Evolutionary conservation across 495 filamentous ascomycete genomes (phyloP).

Genomic region (Aspergillus egyptiacus): DNA sequence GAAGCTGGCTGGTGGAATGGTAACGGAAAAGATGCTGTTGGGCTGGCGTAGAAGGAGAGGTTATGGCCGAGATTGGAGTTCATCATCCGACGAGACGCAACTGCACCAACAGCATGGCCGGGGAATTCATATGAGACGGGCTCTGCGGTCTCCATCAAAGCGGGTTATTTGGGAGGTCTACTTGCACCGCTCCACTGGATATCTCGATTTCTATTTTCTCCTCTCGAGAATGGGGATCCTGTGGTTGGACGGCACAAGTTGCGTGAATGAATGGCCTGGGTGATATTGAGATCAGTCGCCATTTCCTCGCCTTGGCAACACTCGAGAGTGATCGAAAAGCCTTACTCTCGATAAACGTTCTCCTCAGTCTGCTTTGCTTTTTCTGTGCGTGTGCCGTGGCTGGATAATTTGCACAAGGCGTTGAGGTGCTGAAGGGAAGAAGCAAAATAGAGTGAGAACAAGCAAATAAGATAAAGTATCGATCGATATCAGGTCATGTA

Average conservation of each 20-base stretch:
- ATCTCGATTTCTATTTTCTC: slow-evolving; percentile 1
- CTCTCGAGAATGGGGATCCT: neutral
- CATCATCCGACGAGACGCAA: slow-evolving; percentile 36
- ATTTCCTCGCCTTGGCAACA: neutral
- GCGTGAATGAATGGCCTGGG: neutral
- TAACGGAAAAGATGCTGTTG: slow-evolving; percentile 31
- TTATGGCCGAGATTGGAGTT: slow-evolving; percentile 29
- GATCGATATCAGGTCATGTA: slow-evolving; percentile 7
- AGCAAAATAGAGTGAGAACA: slow-evolving; percentile 13
- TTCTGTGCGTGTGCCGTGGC: slow-evolving; percentile 2
- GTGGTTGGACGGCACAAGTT: neutral
- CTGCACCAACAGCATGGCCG: slow-evolving; percentile 33
- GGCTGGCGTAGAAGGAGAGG: slow-evolving; percentile 37
- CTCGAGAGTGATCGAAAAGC: neutral
- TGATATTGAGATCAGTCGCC: slow-evolving; percentile 1
- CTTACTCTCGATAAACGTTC: slow-evolving; percentile 2
- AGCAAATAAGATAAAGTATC: slow-evolving; percentile 18
- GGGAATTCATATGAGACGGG: slow-evolving; percentile 41
- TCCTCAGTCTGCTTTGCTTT: slow-evolving; percentile 21
- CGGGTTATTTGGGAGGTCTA: neutral
- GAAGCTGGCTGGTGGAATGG: slow-evolving; percentile 35
- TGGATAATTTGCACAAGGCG: slow-evolving; percentile 11
- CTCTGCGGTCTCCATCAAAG: slow-evolving; percentile 41
- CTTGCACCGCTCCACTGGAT: neutral
- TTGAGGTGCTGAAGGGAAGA: slow-evolving; percentile 13